Percentiles rank a stretch among this genome's conserved stretches.
Conservation (phyloP, 345 rosid genomes). For the Acer negundo region DNA sequence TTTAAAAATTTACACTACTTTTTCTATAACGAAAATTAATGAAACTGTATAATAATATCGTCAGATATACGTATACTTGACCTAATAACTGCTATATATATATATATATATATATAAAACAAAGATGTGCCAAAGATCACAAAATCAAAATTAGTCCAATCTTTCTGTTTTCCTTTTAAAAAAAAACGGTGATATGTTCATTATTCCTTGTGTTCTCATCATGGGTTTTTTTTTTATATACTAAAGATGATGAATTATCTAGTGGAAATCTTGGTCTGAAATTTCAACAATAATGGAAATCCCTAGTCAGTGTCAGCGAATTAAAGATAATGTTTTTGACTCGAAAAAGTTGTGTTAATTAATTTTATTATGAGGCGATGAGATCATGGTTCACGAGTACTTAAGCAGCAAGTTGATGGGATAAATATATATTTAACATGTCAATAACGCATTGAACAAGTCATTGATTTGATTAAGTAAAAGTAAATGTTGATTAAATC, state of each 20-base stretch:
- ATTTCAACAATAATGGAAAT: background rate
- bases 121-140: background rate
- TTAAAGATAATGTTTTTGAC: background rate
- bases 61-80: no score
- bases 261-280: background rate
- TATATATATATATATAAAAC: background rate
- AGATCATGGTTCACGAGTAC: no score
- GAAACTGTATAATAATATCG: no score
- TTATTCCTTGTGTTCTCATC: no score
- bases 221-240: background rate
- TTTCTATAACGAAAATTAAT: no score
- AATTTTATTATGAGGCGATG: no score
- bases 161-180: no score
- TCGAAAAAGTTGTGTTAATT: background rate
- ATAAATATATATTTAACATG: background rate
- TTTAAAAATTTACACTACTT: no score
- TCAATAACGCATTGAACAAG: background rate
- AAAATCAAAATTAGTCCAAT: background rate
- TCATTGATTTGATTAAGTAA: no score
- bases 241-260: background rate
- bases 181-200: no score
- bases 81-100: background rate
- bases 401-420: no score
- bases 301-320: background rate
- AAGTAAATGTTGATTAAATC: no score